These are phyloP conservation scores for Candida frijolesensis DNA, from an alignment of 1,139 yeast species.

Conservation along the genomic window DNA sequence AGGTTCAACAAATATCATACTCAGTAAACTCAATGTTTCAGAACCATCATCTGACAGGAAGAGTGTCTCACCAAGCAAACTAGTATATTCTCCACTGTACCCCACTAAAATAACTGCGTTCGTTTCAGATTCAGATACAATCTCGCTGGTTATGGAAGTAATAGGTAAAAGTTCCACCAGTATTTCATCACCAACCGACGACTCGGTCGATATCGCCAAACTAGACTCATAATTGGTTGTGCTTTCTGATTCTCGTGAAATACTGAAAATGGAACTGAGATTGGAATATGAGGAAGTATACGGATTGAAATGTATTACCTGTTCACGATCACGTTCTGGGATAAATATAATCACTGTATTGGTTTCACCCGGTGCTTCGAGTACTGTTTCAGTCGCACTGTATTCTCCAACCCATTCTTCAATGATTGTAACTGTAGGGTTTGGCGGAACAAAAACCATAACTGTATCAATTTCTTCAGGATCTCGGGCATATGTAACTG, in stretches of 20 bases:
- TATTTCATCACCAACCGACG: no score
- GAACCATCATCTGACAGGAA: no score
- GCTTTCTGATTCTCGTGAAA: no score
- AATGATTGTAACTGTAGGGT: conserved; percentile 15
- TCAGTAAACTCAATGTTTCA: no score
- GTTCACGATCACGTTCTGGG: conserved; percentile 11
- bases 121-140: no score
- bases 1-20: no score
- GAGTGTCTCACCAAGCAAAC: no score
- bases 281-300: conserved; percentile 15
- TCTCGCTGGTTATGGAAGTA: conserved; percentile 1
- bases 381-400: not conserved
- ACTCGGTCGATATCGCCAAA: no score
- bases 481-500: conserved; percentile 1
- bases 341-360: conserved; percentile 7
- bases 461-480: conserved; percentile 19
- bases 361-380: not conserved
- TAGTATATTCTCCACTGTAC: no score
- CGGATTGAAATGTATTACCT: conserved; percentile 5
- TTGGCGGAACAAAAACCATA: conserved; percentile 20
- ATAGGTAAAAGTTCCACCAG: no score
- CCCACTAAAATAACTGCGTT: no score
- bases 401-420: conserved; percentile 11
- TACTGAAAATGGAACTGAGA: conserved; percentile 19
- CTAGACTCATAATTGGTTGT: no score